These are phyloP conservation scores for Lactifluus pinguis DNA, from an alignment of 768 basidiomycete genomes.

Conservation along the genomic window DNA sequence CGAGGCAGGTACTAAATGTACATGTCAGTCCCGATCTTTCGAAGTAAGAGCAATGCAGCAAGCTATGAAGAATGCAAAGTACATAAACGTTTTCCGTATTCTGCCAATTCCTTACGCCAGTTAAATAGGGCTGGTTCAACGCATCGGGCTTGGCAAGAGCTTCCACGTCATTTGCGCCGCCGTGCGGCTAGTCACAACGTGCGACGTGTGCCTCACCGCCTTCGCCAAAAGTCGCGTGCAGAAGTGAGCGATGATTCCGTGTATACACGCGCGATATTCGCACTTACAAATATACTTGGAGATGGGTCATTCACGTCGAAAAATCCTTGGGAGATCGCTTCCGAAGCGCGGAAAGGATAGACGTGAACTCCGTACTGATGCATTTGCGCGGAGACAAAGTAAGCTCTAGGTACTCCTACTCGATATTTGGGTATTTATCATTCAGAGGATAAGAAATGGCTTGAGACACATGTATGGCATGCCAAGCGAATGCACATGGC, in stretches of 20 bases:
- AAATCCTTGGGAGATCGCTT: conserved; percentile 35
- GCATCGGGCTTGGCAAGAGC: conserved; percentile 83
- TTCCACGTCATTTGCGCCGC: conserved; percentile 85
- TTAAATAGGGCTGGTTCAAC: conserved; percentile 52
- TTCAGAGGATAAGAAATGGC: conserved; percentile 80
- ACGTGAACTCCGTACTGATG: conserved; percentile 46
- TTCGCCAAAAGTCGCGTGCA: conserved; percentile 70
- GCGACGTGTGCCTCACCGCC: conserved; percentile 75
- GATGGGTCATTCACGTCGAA: conserved; percentile 45
- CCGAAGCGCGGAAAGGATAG: conserved; percentile 59
- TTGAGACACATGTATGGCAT: conserved; percentile 96
- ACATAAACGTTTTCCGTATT: neutral
- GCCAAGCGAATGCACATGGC: conserved; percentile 96
- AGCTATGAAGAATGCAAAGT: conserved; percentile 78
- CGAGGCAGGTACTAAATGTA: neutral
- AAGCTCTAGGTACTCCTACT: conserved; percentile 10
- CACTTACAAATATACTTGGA: conserved; percentile 20
- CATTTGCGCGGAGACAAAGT: conserved; percentile 72
- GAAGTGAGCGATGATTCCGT: conserved; percentile 46
- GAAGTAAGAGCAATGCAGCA: conserved; percentile 88
- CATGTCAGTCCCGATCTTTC: conserved; percentile 65
- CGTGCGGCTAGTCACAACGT: conserved; percentile 94
- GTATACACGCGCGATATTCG: neutral
- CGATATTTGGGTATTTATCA: neutral
- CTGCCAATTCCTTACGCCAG: neutral